These are phyloP conservation scores for Escovopsis weberi DNA, from an alignment of 2,329 filamentous ascomycete genomes.

Conservation along the genomic window DNA sequence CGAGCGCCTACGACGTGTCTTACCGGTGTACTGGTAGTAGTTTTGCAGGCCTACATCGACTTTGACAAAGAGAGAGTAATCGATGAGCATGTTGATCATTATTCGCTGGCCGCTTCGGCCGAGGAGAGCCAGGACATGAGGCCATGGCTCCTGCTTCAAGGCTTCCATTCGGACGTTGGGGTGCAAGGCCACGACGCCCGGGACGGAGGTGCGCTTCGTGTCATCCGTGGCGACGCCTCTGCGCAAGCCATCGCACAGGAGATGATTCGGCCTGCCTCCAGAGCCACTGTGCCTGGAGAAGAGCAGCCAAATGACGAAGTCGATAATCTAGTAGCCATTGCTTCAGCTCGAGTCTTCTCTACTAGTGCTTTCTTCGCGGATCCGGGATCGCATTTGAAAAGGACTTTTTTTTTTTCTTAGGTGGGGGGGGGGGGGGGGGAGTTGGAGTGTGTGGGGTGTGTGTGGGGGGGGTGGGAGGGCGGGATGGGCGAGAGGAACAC, in stretches of 20 bases:
- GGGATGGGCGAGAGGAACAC: too few relatives aligned
- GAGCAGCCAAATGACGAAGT: constrained; percentile 63
- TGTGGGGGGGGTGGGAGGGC: too few relatives aligned
- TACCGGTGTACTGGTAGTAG: constrained; percentile 68
- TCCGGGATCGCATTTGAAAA: not conserved
- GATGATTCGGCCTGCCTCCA: constrained; percentile 45
- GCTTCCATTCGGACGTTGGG: constrained; percentile 56
- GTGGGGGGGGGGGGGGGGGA: not conserved
- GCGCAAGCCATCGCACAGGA: constrained; percentile 75
- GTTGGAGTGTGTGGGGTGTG: too few relatives aligned
- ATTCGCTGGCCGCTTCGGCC: constrained; percentile 62
- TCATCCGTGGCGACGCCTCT: constrained; percentile 22
- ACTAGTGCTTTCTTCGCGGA: not conserved
- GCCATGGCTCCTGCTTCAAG: constrained; percentile 62
- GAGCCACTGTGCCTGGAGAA: constrained; percentile 44
- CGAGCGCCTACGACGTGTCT: constrained; percentile 9
- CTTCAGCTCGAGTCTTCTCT: too few relatives aligned
- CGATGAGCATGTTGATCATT: constrained; percentile 62
- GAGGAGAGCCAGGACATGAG: constrained; percentile 55
- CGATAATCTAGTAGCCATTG: constrained; percentile 44
- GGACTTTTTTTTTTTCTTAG: not conserved
- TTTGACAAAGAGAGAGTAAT: constrained; percentile 60
- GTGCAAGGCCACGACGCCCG: constrained; percentile 48
- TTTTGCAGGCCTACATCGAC: constrained; percentile 47
- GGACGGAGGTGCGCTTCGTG: constrained; percentile 32